Percentiles rank a stretch among this genome's conserved stretches.
Conservation (phyloP, 495 filamentous ascomycete species). For the Filosporella fistucella region DNA sequence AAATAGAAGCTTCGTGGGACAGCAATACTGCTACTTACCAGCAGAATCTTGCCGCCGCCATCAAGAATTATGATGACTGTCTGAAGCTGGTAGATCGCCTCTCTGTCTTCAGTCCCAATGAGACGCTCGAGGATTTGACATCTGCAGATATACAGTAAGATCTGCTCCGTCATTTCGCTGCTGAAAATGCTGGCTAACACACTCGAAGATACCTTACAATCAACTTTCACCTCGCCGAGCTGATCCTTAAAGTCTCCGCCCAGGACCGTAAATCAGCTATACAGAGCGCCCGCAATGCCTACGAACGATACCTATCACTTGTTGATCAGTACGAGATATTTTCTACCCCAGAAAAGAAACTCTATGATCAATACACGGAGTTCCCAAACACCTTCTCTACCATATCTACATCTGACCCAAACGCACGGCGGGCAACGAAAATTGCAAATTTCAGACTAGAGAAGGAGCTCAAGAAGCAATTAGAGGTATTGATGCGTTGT, state of each 20-base stretch:
- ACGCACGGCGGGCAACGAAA: conserved; percentile 71
- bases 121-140: conserved; percentile 80
- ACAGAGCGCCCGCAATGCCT: conserved; percentile 54
- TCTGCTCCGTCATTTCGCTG: conserved; percentile 11
- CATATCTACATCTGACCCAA: conserved; percentile 63
- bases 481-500: conserved; percentile 52
- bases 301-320: conserved; percentile 71
- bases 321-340: conserved; percentile 78
- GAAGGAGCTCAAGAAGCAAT: conserved; percentile 77
- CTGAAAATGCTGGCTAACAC: neutral
- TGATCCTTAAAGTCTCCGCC: conserved; percentile 51
- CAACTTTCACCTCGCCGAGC: conserved; percentile 63
- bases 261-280: conserved; percentile 60
- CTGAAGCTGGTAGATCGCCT: conserved; percentile 61
- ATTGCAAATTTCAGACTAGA: conserved; percentile 82
- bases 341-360: conserved; percentile 56
- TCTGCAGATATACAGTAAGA: conserved; percentile 75
- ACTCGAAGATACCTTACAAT: conserved; percentile 59
- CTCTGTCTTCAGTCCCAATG: conserved; percentile 86
- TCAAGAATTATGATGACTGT: conserved; percentile 69
- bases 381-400: conserved; percentile 64
- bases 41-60: conserved; percentile 58
- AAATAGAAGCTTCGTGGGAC: conserved; percentile 37
- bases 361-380: conserved; percentile 68
- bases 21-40: conserved; percentile 48